Conservation (phyloP, 306 rosid species). For the Abrus pulchellus region DNA sequence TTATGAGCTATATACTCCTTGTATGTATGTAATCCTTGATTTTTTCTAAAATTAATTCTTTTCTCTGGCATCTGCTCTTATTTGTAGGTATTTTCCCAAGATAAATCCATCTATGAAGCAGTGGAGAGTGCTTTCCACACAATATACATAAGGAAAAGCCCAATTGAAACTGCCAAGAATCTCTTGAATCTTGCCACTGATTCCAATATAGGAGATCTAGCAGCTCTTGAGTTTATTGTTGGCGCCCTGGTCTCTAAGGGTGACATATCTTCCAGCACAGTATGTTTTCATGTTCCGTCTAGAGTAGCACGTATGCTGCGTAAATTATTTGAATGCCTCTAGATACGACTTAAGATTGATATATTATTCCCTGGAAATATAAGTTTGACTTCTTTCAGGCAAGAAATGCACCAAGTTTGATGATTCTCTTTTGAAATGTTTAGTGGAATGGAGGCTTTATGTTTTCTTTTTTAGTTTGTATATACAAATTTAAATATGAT, state of each 20-base stretch:
- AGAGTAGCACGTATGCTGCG: conserved; percentile 22
- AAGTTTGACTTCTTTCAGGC: conserved; percentile 2
- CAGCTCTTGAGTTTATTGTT: conserved; percentile 91
- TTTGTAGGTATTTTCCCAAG: conserved; percentile 92
- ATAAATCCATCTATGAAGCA: conserved; percentile 94
- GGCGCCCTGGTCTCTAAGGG: conserved; percentile 87
- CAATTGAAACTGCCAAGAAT: conserved; percentile 82
- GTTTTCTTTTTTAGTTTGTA: conserved; percentile 27
- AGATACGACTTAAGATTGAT: conserved; percentile 26
- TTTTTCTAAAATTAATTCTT: conserved; percentile 34
- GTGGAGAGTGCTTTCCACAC: conserved; percentile 90
- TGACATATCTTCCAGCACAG: conserved; percentile 83
- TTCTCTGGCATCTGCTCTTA: conserved; percentile 41
- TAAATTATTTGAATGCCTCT: conserved; percentile 34
- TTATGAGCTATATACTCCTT: conserved; percentile 5
- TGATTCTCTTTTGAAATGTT: neutral
- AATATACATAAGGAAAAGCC: conserved; percentile 82
- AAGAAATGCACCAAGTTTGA: conserved; percentile 1
- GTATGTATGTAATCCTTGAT: conserved; percentile 15
- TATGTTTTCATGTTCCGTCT: conserved; percentile 55
- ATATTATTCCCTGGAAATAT: conserved; percentile 15
- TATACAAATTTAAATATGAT: conserved; percentile 26
- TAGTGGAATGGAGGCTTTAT: conserved; percentile 24
- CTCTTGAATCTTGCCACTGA: conserved; percentile 80
- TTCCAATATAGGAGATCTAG: conserved; percentile 93